A percentile compares a stretch with the other conserved stretches of the same genome.
phyloP scores from a whole-genome alignment of 768 basidiomycete species.

The Trametes gibbosa region DNA sequence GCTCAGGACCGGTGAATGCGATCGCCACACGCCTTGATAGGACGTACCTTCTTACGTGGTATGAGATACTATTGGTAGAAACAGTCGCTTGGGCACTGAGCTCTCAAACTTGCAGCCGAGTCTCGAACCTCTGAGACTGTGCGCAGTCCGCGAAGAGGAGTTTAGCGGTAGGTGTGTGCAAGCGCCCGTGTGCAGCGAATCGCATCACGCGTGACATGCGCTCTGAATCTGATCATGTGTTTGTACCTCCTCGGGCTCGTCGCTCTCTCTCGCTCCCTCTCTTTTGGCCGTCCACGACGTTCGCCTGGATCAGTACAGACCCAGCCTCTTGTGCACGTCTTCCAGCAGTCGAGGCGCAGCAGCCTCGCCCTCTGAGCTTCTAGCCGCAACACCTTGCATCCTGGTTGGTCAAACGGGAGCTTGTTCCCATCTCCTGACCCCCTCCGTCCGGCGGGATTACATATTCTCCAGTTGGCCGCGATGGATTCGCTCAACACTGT shows the following conservation, averaged over 20 bases:
- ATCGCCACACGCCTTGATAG: background rate
- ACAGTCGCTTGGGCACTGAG: background rate
- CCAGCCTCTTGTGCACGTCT: background rate
- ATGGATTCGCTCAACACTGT: constrained; percentile 30
- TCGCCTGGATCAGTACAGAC: background rate
- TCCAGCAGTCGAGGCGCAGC: background rate
- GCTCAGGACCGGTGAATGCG: constrained; percentile 3
- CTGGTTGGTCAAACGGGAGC: background rate
- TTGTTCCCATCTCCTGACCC: constrained; percentile 5
- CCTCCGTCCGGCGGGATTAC: constrained; percentile 6
- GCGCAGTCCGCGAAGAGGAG: constrained; percentile 1
- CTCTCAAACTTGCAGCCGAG: background rate
- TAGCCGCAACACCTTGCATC: background rate
- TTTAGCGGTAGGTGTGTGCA: background rate
- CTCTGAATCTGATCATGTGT: no score
- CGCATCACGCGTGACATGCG: constrained; percentile 6
- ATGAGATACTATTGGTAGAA: constrained; percentile 2
- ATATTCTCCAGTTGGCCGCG: background rate
- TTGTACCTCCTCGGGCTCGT: background rate
- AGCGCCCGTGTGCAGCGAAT: background rate
- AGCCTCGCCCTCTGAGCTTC: constrained; percentile 6
- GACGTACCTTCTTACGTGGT: background rate
- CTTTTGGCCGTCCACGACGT: background rate
- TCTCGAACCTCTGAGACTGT: constrained; percentile 1
- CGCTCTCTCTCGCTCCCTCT: background rate